phyloP scores from a whole-genome alignment of 495 filamentous ascomycete genomes.

The Aspergillus bertholletiae region DNA sequence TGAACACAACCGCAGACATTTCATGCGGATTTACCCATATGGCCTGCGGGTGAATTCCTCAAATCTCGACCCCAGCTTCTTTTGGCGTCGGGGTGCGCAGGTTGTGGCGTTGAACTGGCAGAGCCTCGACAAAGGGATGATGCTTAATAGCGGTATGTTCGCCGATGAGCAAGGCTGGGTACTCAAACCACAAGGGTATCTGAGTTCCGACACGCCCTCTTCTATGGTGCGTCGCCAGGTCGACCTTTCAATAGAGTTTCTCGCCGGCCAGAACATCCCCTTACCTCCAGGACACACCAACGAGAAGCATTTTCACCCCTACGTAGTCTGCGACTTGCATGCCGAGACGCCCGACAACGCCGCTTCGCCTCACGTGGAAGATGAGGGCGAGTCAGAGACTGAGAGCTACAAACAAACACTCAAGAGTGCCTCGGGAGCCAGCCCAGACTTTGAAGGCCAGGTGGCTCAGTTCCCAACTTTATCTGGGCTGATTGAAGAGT shows the following conservation, averaged over 20 bases:
- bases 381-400: constrained; percentile 43
- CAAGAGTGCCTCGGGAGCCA: constrained; percentile 53
- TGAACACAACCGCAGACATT: constrained; percentile 72
- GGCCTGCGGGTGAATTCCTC: constrained; percentile 78
- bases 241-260: constrained; percentile 47
- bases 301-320: constrained; percentile 64
- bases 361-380: constrained; percentile 27
- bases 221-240: constrained; percentile 28
- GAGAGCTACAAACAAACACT: constrained; percentile 68
- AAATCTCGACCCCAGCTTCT: constrained; percentile 77
- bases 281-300: constrained; percentile 48
- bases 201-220: constrained; percentile 29
- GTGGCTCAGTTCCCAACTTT: constrained; percentile 59
- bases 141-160: constrained; percentile 96
- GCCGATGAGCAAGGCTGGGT: constrained; percentile 75
- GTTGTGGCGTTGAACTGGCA: constrained; percentile 96
- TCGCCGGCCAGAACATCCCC: constrained; percentile 51
- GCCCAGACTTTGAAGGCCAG: constrained; percentile 70
- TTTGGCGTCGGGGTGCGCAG: constrained; percentile 89
- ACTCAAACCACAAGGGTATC: constrained; percentile 72
- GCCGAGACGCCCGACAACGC: constrained; percentile 52
- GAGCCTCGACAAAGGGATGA: constrained; percentile 84
- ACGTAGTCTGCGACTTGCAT: constrained; percentile 80
- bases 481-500: constrained; percentile 64
- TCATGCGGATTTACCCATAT: constrained; percentile 89